Evolutionary conservation across 2,329 filamentous ascomycete species (phyloP).

Genomic region (Fusarium sp.): DNA sequence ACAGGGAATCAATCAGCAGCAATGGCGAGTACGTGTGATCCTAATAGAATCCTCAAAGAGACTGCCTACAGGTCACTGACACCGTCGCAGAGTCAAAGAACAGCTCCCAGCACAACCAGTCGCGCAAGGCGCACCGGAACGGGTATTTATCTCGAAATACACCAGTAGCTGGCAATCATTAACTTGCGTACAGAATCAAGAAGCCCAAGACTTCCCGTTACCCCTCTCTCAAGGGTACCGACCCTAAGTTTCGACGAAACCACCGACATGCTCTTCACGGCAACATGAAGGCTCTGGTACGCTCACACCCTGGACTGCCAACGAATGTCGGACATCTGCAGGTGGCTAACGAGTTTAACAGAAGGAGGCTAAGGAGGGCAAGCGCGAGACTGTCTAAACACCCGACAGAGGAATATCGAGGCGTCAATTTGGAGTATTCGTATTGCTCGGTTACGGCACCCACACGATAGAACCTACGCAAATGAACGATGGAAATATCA

Average conservation of each 20-base stretch:
- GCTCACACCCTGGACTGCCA: constrained; percentile 48
- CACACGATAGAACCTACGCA: constrained; percentile 41
- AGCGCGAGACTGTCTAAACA: constrained; percentile 83
- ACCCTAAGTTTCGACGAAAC: constrained; percentile 99
- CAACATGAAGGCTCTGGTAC: constrained; percentile 96
- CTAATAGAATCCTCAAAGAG: neutral
- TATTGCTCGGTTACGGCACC: constrained; percentile 38
- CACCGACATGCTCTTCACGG: constrained; percentile 99
- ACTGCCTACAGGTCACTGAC: constrained; percentile 31
- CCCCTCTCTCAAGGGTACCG: constrained; percentile 97
- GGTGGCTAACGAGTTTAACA: constrained; percentile 58
- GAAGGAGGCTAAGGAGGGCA: constrained; percentile 99
- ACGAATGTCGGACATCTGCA: constrained; percentile 1
- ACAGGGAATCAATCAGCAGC: constrained; percentile 50
- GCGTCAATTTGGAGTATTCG: constrained; percentile 42
- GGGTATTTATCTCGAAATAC: constrained; percentile 72
- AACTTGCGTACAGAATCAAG: constrained; percentile 83
- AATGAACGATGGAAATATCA: constrained; percentile 45
- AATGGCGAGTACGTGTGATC: constrained; percentile 55
- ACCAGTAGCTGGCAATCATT: constrained; percentile 16
- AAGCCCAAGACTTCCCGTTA: constrained; percentile 99
- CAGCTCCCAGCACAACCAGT: constrained; percentile 99
- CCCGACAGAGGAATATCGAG: constrained; percentile 27
- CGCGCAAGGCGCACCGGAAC: constrained; percentile 98
- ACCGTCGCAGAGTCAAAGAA: constrained; percentile 91